phyloP scores from a whole-genome alignment of 352 stramenopile genomes.

The Globisporangium abappressorium region DNA sequence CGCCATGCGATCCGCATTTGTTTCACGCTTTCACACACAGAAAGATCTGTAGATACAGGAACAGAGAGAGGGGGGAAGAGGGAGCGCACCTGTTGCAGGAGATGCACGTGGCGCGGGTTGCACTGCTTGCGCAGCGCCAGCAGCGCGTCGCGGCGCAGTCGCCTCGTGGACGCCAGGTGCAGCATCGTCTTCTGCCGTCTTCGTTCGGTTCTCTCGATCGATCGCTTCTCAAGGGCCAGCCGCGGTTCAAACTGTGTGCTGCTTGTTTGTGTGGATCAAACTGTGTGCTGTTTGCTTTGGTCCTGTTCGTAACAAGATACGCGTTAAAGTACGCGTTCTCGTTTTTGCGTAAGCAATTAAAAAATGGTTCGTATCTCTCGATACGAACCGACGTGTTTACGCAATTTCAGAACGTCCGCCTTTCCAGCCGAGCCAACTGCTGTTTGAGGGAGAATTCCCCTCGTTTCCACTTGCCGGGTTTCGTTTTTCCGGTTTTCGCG shows the following conservation, averaged over 20 bases:
- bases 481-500: too few species aligned
- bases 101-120: constrained; percentile 57
- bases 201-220: constrained; percentile 4
- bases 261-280: neutral
- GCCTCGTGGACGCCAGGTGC: constrained; percentile 49
- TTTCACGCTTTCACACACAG: neutral
- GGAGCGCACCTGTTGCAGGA: constrained; percentile 62
- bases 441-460: too few species aligned
- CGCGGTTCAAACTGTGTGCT: neutral
- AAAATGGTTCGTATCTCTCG: constrained; percentile 12
- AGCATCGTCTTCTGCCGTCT: constrained; percentile 24
- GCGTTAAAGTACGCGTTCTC: too few species aligned
- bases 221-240: constrained; percentile 5
- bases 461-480: too few species aligned
- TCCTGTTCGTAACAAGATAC: constrained; percentile 6
- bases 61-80: neutral
- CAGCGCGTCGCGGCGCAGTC: constrained; percentile 55
- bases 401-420: neutral
- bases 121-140: constrained; percentile 52
- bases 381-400: neutral
- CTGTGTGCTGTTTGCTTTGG: neutral
- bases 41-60: neutral
- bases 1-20: neutral
- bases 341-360: too few species aligned
- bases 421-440: too few species aligned